A percentile compares a stretch with the other conserved stretches of the same genome.
phyloP scores from a whole-genome alignment of 805 yeast species.

The Candida methanosorbosa region DNA sequence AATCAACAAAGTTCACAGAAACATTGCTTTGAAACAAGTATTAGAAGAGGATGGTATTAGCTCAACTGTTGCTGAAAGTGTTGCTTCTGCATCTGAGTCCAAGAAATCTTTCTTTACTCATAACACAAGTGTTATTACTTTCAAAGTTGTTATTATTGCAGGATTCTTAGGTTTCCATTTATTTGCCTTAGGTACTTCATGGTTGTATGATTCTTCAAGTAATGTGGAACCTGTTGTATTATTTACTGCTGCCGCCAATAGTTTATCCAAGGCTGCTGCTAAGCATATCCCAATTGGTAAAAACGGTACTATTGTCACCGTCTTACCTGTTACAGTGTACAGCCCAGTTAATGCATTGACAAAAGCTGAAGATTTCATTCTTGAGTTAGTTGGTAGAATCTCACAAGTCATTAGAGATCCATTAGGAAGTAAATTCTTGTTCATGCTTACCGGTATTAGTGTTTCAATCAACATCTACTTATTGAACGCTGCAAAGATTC shows the following conservation, averaged over 20 bases:
- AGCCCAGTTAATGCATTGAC: conserved; percentile 48
- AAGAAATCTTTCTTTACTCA: conserved; percentile 22
- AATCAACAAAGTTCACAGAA: conserved; percentile 76
- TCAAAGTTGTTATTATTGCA: conserved; percentile 52
- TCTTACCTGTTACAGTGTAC: conserved; percentile 49
- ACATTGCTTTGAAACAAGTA: conserved; percentile 66
- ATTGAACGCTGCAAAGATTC: conserved; percentile 75
- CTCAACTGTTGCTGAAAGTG: conserved; percentile 62
- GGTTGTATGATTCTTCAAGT: conserved; percentile 48
- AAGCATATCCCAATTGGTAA: conserved; percentile 35
- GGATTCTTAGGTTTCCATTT: conserved; percentile 56
- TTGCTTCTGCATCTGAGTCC: conserved; percentile 33
- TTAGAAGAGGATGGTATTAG: conserved; percentile 91
- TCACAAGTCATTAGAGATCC: conserved; percentile 72
- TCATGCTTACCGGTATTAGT: conserved; percentile 66
- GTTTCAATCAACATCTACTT: conserved; percentile 77
- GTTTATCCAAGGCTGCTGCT: conserved; percentile 32
- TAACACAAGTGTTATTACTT: conserved; percentile 37
- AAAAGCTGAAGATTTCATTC: conserved; percentile 52
- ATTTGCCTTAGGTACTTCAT: conserved; percentile 61
- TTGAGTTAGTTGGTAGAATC: conserved; percentile 42
- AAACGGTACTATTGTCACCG: conserved; percentile 41
- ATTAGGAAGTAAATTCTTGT: conserved; percentile 66
- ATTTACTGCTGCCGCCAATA: conserved; percentile 17
- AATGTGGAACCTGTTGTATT: conserved; percentile 17